Evolutionary conservation across 1,284 basidiomycete genomes (phyloP), one percentile per base, ranked within the genome.

Genomic region (Laetiporus sulphureus): DNA sequence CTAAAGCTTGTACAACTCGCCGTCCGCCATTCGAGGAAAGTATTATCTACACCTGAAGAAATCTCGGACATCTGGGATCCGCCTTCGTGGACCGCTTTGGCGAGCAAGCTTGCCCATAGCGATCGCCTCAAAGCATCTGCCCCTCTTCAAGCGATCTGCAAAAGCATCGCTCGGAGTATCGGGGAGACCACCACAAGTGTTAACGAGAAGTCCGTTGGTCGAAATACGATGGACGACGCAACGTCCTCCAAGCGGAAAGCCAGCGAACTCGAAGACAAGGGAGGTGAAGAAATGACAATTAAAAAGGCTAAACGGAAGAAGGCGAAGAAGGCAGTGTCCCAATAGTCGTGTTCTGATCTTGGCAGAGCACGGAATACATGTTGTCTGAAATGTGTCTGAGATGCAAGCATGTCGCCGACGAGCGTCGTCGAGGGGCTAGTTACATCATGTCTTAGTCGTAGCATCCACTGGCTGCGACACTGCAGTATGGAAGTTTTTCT

Each of bases 1-100:
- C 63, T 91, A 47, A 94, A 91, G 61, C 67, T 90, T 39, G 79
- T 71, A 0, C 65, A 91, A 5, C 63, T 76, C 16, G 76, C 79
- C 25, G 70, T 80, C 10, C 79, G 91, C 38, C 78, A 83, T 45
- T 79, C 79, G 35, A 75, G 72, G 45, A 70, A 66, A 18, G 57
- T 75, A 23, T 47, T 60, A 5, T 50, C 60, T 19, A 54, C 45
- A 6, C 32, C 49, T 5, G 57, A 52, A 10, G 57, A 60, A 11
- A 43, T 65, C 3, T 43, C 54, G 1, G 30, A 52, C 2, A 53
- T 61, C 2, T 80, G 77, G 77, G 62, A 71, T 35, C 58, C 72
- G 1, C 53, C 62, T 15, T 56, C 59, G 5, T 73, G 77, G 63
- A 59, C 60, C 4, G 49, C 46, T 16, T 58, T 79, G 12, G 52